Evolutionary conservation across 345 rosid genomes (phyloP).

Genomic region (Populus davidiana): DNA sequence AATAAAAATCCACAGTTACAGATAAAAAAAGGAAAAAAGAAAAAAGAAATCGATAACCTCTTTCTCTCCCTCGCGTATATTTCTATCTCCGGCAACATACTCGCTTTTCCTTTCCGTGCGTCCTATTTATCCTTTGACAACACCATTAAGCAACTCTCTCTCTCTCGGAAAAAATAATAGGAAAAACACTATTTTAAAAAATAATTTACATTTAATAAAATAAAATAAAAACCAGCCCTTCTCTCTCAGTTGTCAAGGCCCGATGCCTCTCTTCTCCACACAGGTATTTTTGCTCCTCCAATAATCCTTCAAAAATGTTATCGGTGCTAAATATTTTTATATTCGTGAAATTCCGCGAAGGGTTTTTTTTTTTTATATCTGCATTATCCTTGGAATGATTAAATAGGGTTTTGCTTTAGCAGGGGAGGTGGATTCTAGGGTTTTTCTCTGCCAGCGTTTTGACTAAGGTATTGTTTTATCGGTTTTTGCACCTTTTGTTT

Average conservation of each 20-base stretch:
- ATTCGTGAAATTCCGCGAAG: not conserved
- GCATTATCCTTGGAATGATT: constrained; percentile 31
- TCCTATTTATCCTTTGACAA: not conserved
- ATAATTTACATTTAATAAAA: not conserved
- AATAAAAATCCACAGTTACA: not conserved
- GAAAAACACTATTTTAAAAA: no score
- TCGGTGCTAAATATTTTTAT: not conserved
- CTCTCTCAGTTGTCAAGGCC: not conserved
- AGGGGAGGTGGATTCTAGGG: constrained; percentile 41
- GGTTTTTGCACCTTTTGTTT: not conserved
- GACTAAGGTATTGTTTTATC: constrained; percentile 10
- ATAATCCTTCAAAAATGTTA: not conserved
- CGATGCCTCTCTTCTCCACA: not conserved
- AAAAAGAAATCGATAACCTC: not conserved
- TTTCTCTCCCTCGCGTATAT: not conserved
- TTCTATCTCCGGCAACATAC: not conserved
- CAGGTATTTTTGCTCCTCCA: not conserved
- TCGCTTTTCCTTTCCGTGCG: not conserved
- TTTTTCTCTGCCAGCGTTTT: constrained; percentile 13
- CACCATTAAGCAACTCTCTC: constrained; percentile 3
- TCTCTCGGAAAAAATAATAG: no score
- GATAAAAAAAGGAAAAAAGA: no score
- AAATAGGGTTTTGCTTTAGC: constrained; percentile 21
- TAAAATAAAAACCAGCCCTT: not conserved
- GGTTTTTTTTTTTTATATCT: not conserved